These are phyloP conservation scores for Circinella umbellata DNA, from an alignment of 371 early-diverging fungal species.

Conservation along the genomic window DNA sequence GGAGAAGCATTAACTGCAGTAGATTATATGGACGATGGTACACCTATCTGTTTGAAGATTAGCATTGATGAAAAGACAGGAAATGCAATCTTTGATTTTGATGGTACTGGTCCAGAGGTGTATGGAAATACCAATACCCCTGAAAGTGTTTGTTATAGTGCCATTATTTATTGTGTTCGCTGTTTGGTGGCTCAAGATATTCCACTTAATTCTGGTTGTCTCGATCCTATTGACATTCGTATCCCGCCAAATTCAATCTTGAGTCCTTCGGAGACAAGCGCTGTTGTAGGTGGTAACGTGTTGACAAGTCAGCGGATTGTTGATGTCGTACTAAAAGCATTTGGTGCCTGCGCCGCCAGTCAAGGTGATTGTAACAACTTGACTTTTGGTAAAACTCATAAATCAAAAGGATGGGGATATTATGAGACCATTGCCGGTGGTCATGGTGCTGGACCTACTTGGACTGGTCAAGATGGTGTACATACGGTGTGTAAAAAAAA, in stretches of 20 bases:
- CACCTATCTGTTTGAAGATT: constrained; percentile 78
- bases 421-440: constrained; percentile 93
- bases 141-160: constrained; percentile 74
- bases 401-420: constrained; percentile 84
- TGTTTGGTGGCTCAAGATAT: constrained; percentile 89
- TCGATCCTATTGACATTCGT: constrained; percentile 79
- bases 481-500: constrained; percentile 50
- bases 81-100: constrained; percentile 90
- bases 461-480: constrained; percentile 85
- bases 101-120: constrained; percentile 88
- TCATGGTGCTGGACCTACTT: constrained; percentile 88
- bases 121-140: constrained; percentile 78
- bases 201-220: constrained; percentile 95
- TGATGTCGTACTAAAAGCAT: constrained; percentile 91
- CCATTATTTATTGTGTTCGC: constrained; percentile 94
- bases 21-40: constrained; percentile 96
- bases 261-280: constrained; percentile 81
- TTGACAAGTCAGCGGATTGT: constrained; percentile 92
- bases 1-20: constrained; percentile 62
- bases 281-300: constrained; percentile 98
- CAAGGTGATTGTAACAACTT: constrained; percentile 97
- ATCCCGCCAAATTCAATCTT: constrained; percentile 83
- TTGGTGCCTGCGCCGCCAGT: constrained; percentile 90
- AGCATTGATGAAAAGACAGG: constrained; percentile 76
- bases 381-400: constrained; percentile 87